Evolutionary conservation across 1,284 basidiomycete species (phyloP), one percentile per base, ranked within the genome.

Genomic region (Ustilago bromivora): DNA sequence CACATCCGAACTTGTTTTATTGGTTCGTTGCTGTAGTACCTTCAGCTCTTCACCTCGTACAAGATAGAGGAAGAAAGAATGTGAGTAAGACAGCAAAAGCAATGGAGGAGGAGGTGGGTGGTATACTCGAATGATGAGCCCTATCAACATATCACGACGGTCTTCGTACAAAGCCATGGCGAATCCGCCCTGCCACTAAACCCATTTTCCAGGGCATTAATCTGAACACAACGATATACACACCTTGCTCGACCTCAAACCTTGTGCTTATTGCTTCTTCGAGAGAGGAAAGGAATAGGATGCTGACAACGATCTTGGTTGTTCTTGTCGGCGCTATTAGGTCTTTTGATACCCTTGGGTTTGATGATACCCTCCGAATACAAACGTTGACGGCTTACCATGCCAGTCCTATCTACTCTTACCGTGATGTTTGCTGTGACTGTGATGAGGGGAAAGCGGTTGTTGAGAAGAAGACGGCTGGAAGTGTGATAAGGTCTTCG

Each of bases 161-260:
- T 82, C 81, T 82, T 76, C 81, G 76, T 82, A 82, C 74, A 71
- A 56, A 66, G 17, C 41, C 58, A 65, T 82, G 81, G 66, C 81
- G 81, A 82, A 79, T 79, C 67, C 66, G 81, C 81, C 81, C 81
- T 73, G 79, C 75, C 71, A 78, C 77, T 78, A 81, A 82, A 82
- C 81, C 81, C 76, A 79, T 41, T 75, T 78, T 69, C 70, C 72
- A 75, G 75, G 75, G 74, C 76, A 75, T 63, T 76, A 70, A 60
- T 78, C 49, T 51, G 49, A 51, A 13, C 15, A 13, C 23, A 49
- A 17, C 23, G 46, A 49, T 49, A 46, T 15, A 17, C 5, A 17
- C 41, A 13, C 41, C 41, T 15, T 13, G 7, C 41, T 46, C 13
- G 41, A 13, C 7, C 15, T 46, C 41, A 9, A 13, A 9, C 36